Evolutionary conservation across 2,329 filamentous ascomycete genomes (phyloP).

Genomic region (Penicillium sp.): DNA sequence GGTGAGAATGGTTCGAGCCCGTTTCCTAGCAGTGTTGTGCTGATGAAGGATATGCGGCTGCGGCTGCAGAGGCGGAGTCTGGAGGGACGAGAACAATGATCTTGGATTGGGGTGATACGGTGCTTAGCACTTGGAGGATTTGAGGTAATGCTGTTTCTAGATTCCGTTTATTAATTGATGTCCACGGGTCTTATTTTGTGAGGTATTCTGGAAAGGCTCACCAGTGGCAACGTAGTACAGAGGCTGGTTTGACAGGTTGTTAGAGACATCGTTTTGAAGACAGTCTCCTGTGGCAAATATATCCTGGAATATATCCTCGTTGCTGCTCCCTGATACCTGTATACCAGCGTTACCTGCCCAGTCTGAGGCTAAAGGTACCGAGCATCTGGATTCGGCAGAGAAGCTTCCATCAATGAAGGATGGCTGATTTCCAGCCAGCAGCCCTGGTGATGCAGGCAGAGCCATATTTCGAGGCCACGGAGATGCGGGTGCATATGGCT

Average conservation of each 20-base stretch:
- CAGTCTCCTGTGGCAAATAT: background rate
- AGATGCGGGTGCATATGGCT: background rate
- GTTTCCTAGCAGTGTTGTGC: background rate
- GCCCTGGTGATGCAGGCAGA: background rate
- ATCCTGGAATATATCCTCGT: background rate
- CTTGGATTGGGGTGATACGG: conserved; percentile 12
- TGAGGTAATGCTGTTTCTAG: conserved; percentile 18
- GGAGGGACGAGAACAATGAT: conserved; percentile 19
- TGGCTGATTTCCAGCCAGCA: background rate
- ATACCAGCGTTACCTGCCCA: background rate
- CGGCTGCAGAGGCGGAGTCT: background rate
- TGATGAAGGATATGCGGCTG: background rate
- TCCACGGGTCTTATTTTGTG: too few relatives aligned
- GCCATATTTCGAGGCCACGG: background rate
- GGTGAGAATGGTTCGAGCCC: background rate
- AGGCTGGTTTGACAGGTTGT: conserved; percentile 6
- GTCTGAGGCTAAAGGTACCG: background rate
- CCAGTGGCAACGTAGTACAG: conserved; percentile 19
- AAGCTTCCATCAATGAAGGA: background rate
- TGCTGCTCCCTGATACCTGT: background rate
- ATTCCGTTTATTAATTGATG: background rate
- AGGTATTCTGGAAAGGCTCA: background rate
- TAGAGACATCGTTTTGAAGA: background rate
- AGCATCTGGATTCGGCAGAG: background rate
- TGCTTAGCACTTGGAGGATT: conserved; percentile 16